Evolutionary conservation across 2,329 filamentous ascomycete genomes (phyloP).

Genomic region (Hymenoscyphus occultus): DNA sequence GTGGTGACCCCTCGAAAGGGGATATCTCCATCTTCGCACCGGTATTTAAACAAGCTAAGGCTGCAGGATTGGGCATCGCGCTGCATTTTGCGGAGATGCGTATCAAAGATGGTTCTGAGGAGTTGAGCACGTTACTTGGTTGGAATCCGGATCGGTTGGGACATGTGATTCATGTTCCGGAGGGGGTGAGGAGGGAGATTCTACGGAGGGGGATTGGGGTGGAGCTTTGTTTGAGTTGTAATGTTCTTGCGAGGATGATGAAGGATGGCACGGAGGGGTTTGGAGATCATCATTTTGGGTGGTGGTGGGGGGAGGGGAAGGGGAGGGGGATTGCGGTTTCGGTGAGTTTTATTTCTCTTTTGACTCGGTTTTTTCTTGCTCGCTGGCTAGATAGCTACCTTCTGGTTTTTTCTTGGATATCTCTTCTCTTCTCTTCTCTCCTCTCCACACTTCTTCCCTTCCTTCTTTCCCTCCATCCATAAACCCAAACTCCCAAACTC

Average conservation of each 20-base stretch:
- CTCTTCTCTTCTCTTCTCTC: too few relatives aligned
- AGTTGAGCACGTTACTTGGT: conserved; percentile 61
- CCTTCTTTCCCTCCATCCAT: too few relatives aligned
- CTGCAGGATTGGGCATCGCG: conserved; percentile 59
- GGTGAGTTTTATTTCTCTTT: conserved; percentile 48
- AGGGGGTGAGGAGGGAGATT: conserved; percentile 56
- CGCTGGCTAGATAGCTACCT: background rate
- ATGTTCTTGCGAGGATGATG: conserved; percentile 73
- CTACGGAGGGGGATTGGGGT: conserved; percentile 55
- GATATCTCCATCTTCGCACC: conserved; percentile 57
- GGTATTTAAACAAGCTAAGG: conserved; percentile 56
- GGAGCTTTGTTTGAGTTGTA: conserved; percentile 78
- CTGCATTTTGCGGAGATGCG: conserved; percentile 75
- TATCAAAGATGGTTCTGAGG: conserved; percentile 48
- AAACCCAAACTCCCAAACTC: too few relatives aligned
- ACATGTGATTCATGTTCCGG: conserved; percentile 73
- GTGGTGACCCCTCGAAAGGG: conserved; percentile 68
- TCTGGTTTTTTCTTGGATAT: background rate
- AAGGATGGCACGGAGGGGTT: conserved; percentile 60
- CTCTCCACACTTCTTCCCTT: too few relatives aligned
- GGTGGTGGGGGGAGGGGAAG: conserved; percentile 61
- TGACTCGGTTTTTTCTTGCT: background rate
- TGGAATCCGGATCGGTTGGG: conserved; percentile 69
- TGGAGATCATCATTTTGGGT: conserved; percentile 71
- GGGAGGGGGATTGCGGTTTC: conserved; percentile 62